Percentiles rank a stretch among this genome's conserved stretches.
These are phyloP conservation scores for Blastomyces emzantsi DNA, from an alignment of 2,329 filamentous ascomycete genomes.

Conservation along the genomic window DNA sequence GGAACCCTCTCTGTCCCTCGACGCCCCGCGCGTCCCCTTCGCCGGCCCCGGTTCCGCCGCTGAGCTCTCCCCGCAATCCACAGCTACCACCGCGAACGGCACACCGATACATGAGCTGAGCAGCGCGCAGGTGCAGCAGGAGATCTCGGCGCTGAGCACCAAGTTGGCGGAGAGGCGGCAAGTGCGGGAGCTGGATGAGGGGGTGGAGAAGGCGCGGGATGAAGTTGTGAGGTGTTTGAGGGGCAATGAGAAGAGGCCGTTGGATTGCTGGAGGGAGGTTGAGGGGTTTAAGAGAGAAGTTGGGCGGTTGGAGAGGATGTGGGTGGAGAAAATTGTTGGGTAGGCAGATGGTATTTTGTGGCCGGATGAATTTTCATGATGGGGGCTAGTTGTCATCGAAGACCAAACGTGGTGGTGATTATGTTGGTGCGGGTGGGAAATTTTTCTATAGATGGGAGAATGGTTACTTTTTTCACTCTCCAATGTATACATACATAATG, in stretches of 20 bases:
- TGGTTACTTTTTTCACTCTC: not conserved
- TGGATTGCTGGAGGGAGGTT: conserved; percentile 93
- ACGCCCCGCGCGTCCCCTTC: conserved; percentile 37
- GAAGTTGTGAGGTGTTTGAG: conserved; percentile 73
- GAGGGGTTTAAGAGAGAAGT: conserved; percentile 87
- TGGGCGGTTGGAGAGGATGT: conserved; percentile 70
- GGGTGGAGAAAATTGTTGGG: conserved; percentile 68
- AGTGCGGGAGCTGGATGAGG: conserved; percentile 56
- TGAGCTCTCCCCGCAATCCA: conserved; percentile 5
- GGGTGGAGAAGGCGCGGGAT: conserved; percentile 63
- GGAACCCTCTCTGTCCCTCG: conserved; percentile 20
- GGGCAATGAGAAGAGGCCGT: conserved; percentile 72
- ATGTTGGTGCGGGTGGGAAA: not conserved
- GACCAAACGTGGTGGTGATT: not conserved
- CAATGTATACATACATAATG: not conserved
- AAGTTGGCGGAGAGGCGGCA: conserved; percentile 55
- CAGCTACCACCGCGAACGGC: conserved; percentile 17
- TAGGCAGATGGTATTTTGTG: conserved; percentile 18
- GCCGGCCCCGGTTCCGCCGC: conserved; percentile 29
- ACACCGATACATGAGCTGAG: conserved; percentile 25
- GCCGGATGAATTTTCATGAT: not conserved
- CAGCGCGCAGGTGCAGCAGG: conserved; percentile 45
- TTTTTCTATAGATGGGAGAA: not conserved
- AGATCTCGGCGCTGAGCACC: conserved; percentile 48
- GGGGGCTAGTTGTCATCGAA: not conserved